Base-by-base conservation (phyloP, 1,284 basidiomycete genomes). In the Moniliophthora roreri region DNA sequence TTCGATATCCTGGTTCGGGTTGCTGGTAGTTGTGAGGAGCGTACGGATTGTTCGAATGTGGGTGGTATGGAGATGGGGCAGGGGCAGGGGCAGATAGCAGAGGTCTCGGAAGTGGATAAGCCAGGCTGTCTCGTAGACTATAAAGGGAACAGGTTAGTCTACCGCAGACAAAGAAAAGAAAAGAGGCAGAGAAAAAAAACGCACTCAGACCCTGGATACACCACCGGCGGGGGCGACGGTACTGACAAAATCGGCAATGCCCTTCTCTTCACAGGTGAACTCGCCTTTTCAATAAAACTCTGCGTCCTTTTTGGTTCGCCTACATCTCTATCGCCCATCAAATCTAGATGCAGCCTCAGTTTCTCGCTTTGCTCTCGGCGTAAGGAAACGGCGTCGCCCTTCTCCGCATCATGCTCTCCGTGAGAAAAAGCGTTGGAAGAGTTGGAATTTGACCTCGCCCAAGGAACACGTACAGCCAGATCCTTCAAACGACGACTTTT, bases 291-390 rank as follows among this genome's bases (percentile, higher is more conserved):
- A 16, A 55, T 32, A 35, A 41, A 60, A 47, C 60, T 63, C 18
- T 58, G 58, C 5, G 63, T 62, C 34, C 67, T 65, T 51, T 63
- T 71, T 10, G 70, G 69, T 57, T 72, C 70, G 8, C 70, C 71
- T 7, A 70, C 69, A 47, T 73, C 70, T 42, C 70, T 66, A 59
- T 73, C 72, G 10, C 69, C 65, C 35, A 63, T 62, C 52, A 63
- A 67, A 39, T 69, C 67, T 71, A 69, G 73, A 54, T 54, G 38
- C 16, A 47, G 23, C 24, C 32, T 36, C 23, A 37, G 21, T 18
- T 37, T 16, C 32, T 46, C 46, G 42, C 56, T 52, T 35, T 53
- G 40, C 41, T 50, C 53, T 7, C 50, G 32, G 7, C 16, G 35
- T 20, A 44, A 39, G 16, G 35, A n/a, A 13, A 51, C 34, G 10